These are phyloP conservation scores for Glycine soja DNA, from an alignment of 306 rosid species.

Conservation along the genomic window DNA sequence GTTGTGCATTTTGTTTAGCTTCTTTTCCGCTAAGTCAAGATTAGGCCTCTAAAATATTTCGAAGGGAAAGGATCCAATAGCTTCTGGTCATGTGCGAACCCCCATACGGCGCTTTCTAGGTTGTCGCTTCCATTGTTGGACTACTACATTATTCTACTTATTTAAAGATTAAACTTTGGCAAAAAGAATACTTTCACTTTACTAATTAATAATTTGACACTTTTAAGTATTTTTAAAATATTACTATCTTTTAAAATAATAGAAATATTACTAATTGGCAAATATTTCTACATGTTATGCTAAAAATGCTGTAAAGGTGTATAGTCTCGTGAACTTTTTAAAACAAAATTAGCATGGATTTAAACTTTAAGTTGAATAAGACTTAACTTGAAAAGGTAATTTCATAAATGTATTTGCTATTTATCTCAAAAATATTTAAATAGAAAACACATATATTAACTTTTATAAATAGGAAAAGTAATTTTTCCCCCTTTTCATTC, in stretches of 20 bases:
- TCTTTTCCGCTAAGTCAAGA: constrained; percentile 1
- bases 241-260: neutral
- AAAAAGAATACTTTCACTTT: neutral
- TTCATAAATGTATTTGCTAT: neutral
- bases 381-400: neutral
- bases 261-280: neutral
- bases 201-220: neutral
- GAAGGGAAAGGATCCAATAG: no score
- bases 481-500: neutral
- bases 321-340: neutral
- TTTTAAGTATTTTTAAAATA: neutral
- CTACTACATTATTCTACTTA: neutral
- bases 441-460: neutral
- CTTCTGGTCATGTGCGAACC: constrained; percentile 5
- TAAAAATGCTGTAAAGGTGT: neutral
- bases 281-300: neutral
- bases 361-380: neutral
- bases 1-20: neutral
- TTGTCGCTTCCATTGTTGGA: neutral
- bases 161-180: neutral
- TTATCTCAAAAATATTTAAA: neutral
- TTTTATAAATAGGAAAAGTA: no score
- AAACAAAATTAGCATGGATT: no score
- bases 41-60: constrained; percentile 17
- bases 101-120: constrained; percentile 25